These are phyloP conservation scores for Gossypium raimondii DNA, from an alignment of 345 rosid species.

Conservation along the genomic window DNA sequence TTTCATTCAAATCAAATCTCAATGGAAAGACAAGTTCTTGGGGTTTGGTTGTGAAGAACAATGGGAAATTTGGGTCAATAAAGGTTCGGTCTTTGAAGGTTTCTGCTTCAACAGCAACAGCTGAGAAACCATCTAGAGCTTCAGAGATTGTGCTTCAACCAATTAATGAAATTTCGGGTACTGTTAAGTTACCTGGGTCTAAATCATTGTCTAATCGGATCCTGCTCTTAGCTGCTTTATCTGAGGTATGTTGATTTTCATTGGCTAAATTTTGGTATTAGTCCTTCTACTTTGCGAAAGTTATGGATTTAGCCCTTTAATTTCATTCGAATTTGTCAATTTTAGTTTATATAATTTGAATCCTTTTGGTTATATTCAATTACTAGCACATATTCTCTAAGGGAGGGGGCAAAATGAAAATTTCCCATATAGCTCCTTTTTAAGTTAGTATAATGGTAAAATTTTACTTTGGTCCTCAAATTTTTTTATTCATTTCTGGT, in stretches of 20 bases:
- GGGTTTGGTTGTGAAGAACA: constrained; percentile 30
- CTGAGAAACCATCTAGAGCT: constrained; percentile 61
- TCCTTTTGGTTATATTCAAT: too few species aligned
- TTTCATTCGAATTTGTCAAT: too few species aligned
- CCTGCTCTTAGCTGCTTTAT: constrained; percentile 88
- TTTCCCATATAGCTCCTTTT: too few species aligned
- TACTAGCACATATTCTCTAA: too few species aligned
- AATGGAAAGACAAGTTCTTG: constrained; percentile 24
- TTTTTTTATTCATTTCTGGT: too few species aligned
- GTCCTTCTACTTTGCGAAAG: too few species aligned
- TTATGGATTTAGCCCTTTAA: too few species aligned
- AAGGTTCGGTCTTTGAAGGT: constrained; percentile 31
- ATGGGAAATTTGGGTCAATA: constrained; percentile 8
- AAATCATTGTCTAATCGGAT: constrained; percentile 92
- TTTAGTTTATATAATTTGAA: too few species aligned
- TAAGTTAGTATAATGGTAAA: too few species aligned
- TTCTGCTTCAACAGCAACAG: constrained; percentile 51
- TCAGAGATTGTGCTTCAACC: constrained; percentile 81
- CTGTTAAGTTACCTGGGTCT: constrained; percentile 81
- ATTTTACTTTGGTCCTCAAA: too few species aligned
- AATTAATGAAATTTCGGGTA: constrained; percentile 80
- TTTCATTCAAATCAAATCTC: constrained; percentile 40
- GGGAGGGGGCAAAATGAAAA: too few species aligned
- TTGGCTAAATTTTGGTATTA: not conserved
- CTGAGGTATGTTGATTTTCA: constrained; percentile 54